These are phyloP conservation scores for Geranium rotundifolium DNA, from an alignment of 345 rosid genomes.

Conservation along the genomic window DNA sequence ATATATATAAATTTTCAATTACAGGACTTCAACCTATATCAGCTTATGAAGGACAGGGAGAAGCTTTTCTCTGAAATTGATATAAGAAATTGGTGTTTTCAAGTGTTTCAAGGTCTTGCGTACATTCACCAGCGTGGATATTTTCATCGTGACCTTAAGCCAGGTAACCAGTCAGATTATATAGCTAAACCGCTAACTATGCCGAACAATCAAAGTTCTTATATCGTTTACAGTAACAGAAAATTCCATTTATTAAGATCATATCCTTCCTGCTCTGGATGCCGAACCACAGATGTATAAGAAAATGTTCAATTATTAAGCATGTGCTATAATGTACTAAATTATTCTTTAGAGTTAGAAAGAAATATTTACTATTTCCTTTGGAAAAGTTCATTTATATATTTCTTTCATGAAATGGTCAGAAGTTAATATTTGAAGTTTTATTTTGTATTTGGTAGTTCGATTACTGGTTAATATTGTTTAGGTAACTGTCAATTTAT, in stretches of 20 bases:
- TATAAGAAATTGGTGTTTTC: slow-evolving; percentile 87
- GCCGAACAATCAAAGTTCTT: background rate
- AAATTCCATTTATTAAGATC: no score
- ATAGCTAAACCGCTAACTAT: background rate
- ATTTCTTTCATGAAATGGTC: no score
- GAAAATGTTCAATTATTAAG: no score
- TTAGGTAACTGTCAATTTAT: no score
- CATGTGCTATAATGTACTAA: no score
- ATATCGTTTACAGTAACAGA: background rate
- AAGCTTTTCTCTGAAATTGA: slow-evolving; percentile 67
- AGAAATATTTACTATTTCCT: no score
- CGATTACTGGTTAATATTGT: no score
- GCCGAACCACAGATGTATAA: background rate
- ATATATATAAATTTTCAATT: background rate
- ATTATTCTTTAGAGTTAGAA: no score
- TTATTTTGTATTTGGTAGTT: no score
- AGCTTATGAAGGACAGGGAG: slow-evolving; percentile 76
- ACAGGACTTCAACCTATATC: slow-evolving; percentile 88
- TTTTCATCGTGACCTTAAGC: slow-evolving; percentile 97
- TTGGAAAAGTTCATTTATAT: no score
- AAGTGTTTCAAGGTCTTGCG: slow-evolving; percentile 92
- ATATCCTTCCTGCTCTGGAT: background rate
- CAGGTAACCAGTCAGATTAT: slow-evolving; percentile 39
- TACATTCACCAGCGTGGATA: slow-evolving; percentile 91
- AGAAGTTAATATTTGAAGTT: no score